Evolutionary conservation across 441 rosid genomes (phyloP).

Genomic region (Pelargonium myrrhifolium): DNA sequence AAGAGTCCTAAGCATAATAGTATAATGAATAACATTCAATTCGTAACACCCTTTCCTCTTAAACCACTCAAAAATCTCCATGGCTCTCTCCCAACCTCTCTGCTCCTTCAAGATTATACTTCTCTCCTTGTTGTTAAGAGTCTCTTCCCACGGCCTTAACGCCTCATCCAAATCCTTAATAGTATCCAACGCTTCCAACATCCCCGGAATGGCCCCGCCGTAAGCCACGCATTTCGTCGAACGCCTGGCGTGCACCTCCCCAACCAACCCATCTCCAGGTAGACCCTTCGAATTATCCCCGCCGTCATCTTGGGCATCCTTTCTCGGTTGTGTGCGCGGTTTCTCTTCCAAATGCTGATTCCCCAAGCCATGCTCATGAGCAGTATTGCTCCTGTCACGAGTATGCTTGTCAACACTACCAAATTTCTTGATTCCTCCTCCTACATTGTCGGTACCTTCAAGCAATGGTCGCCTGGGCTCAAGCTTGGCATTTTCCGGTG

Average conservation of each 20-base stretch:
- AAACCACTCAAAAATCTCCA: constrained; percentile 2
- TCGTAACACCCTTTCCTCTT: background rate
- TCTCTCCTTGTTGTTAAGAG: background rate
- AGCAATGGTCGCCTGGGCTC: background rate
- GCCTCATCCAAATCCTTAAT: background rate
- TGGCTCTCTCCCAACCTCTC: background rate
- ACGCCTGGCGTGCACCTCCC: constrained; percentile 7
- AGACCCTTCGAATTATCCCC: background rate
- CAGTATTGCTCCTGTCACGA: background rate
- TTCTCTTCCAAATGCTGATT: background rate
- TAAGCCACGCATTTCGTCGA: constrained; percentile 4
- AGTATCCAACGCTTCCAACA: background rate
- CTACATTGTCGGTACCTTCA: background rate
- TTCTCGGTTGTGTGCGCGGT: background rate
- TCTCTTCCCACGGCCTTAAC: background rate
- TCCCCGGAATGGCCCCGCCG: background rate
- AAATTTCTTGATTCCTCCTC: background rate
- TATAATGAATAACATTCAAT: background rate
- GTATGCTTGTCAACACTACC: background rate
- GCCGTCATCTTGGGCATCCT: background rate
- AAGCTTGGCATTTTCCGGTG: background rate
- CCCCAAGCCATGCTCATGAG: no score
- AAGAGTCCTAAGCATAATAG: constrained; percentile 3
- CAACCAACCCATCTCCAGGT: background rate
- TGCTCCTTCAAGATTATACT: constrained; percentile 5